Evolutionary conservation across 2,329 filamentous ascomycete species (phyloP).

Genomic region (Aspergillus awamori): DNA sequence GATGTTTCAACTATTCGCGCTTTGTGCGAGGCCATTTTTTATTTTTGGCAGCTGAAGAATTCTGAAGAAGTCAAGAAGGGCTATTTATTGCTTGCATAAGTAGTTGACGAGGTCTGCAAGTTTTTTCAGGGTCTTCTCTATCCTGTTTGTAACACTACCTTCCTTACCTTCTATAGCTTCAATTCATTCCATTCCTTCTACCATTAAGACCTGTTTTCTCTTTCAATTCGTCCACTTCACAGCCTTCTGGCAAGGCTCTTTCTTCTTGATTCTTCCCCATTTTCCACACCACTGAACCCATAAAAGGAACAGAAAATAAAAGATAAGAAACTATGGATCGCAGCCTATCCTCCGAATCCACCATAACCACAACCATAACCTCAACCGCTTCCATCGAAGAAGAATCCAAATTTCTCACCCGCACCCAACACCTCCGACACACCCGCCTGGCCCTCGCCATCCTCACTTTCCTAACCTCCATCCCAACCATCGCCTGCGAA

Average conservation of each 20-base stretch:
- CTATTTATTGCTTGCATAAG: background rate
- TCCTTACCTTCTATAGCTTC: background rate
- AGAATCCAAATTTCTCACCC: conserved; percentile 41
- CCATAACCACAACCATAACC: conserved; percentile 30
- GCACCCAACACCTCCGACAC: conserved; percentile 37
- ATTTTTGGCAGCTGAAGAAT: conserved; percentile 5
- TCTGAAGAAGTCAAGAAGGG: background rate
- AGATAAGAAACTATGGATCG: no score
- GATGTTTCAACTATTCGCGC: background rate
- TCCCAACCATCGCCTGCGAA: conserved; percentile 41
- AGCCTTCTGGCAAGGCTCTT: conserved; percentile 19
- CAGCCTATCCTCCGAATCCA: conserved; percentile 4
- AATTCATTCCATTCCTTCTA: conserved; percentile 6
- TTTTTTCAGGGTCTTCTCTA: background rate
- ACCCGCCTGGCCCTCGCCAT: conserved; percentile 38
- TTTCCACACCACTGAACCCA: background rate
- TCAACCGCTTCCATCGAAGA: conserved; percentile 40
- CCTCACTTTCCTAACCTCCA: conserved; percentile 32
- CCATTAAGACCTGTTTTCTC: background rate
- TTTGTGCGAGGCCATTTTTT: background rate
- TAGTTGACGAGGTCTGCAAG: conserved; percentile 2
- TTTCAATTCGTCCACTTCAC: background rate
- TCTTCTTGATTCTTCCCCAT: background rate
- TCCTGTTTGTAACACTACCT: background rate
- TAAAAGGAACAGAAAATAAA: background rate